phyloP scores from a whole-genome alignment of 169 alveolate genomes.

The Theileria equi region DNA sequence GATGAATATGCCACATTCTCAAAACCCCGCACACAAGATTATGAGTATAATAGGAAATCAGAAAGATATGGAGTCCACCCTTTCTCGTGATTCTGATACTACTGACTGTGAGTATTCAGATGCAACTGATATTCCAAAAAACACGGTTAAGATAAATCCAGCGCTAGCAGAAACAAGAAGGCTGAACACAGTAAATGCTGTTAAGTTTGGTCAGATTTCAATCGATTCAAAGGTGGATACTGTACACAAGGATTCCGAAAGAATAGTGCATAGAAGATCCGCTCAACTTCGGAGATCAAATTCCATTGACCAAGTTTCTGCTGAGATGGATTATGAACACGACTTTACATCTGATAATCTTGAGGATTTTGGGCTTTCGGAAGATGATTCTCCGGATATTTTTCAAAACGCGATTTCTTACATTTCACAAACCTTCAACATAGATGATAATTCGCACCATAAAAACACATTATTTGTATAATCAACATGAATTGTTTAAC shows the following conservation, averaged over 20 bases:
- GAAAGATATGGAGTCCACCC: neutral
- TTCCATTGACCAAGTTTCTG: neutral
- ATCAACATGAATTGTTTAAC: too few relatives aligned
- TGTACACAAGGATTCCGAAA: neutral
- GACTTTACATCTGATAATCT: neutral
- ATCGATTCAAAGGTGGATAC: neutral
- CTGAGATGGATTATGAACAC: neutral
- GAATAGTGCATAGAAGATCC: neutral
- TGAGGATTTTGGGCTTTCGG: constrained; percentile 23
- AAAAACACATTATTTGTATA: neutral
- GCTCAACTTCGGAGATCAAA: neutral
- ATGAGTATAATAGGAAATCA: constrained; percentile 3
- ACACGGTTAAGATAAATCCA: constrained; percentile 30
- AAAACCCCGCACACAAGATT: neutral
- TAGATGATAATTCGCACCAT: neutral
- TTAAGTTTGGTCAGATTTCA: constrained; percentile 31
- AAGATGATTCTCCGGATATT: constrained; percentile 12
- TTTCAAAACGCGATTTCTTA: constrained; percentile 44
- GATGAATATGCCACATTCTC: constrained; percentile 5
- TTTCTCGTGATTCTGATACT: constrained; percentile 16
- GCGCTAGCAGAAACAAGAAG: constrained; percentile 52
- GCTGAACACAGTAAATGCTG: constrained; percentile 45
- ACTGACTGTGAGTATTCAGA: constrained; percentile 24
- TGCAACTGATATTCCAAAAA: neutral
- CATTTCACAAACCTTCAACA: constrained; percentile 34